Conservation (phyloP, 352 stramenopile species). For the Pythium inflatum region DNA sequence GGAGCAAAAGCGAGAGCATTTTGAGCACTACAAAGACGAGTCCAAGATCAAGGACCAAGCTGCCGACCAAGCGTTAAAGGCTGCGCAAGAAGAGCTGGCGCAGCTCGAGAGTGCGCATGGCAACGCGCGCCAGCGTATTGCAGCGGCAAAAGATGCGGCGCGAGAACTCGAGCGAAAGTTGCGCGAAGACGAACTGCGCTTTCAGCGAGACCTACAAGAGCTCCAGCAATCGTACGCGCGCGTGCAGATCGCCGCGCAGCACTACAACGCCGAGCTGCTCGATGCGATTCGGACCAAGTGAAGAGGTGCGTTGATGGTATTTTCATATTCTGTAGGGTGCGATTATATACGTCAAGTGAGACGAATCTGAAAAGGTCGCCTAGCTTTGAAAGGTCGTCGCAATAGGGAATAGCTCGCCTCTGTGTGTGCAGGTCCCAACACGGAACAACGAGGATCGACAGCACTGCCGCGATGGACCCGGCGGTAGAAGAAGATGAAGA, state of each 20-base stretch:
- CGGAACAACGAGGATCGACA: background rate
- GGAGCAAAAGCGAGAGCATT: conserved; percentile 71
- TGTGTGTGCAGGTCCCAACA: background rate
- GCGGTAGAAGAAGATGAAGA: background rate
- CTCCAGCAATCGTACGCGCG: conserved; percentile 75
- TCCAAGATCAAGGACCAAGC: conserved; percentile 63
- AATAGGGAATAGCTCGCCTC: too few relatives aligned
- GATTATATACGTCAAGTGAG: conserved; percentile 8
- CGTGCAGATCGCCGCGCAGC: conserved; percentile 60
- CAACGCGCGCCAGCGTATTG: conserved; percentile 60
- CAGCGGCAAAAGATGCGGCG: conserved; percentile 47
- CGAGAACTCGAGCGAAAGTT: conserved; percentile 71
- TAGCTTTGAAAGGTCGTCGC: conserved; percentile 4
- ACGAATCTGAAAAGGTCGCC: background rate
- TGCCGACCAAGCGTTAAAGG: conserved; percentile 55
- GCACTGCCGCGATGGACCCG: background rate
- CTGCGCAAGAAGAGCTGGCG: conserved; percentile 55
- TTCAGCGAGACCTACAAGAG: conserved; percentile 66
- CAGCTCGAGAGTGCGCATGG: conserved; percentile 56
- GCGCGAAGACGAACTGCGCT: conserved; percentile 65
- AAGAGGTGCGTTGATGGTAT: background rate
- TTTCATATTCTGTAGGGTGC: conserved; percentile 5
- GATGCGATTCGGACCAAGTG: conserved; percentile 43
- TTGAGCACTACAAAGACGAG: conserved; percentile 72
- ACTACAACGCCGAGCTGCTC: conserved; percentile 72